These are phyloP conservation scores for Agaricales sp. DNA, from an alignment of 1,284 basidiomycete species.

Conservation along the genomic window DNA sequence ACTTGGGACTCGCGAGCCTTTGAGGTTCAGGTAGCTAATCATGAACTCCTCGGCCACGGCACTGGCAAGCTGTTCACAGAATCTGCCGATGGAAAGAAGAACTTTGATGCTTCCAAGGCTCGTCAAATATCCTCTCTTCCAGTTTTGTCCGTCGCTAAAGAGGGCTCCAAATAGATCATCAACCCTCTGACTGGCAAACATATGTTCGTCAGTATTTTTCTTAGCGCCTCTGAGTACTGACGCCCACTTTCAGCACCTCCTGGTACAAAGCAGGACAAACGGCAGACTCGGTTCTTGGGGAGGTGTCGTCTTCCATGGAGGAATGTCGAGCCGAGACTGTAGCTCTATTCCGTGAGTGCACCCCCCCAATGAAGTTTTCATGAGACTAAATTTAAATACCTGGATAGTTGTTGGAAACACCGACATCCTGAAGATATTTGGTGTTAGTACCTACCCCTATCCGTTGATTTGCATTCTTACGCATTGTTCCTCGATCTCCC, in stretches of 20 bases:
- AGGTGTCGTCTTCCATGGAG: conserved; percentile 80
- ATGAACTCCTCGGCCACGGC: conserved; percentile 73
- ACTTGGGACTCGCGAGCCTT: conserved; percentile 70
- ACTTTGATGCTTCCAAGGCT: conserved; percentile 65
- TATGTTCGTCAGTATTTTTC: conserved; percentile 33
- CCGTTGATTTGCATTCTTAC: conserved; percentile 3
- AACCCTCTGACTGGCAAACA: conserved; percentile 79
- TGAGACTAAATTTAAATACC: conserved; percentile 6
- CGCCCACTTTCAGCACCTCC: conserved; percentile 34
- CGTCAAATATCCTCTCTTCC: conserved; percentile 3
- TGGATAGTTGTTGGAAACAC: conserved; percentile 58
- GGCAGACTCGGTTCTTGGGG: conserved; percentile 67
- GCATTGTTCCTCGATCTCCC: conserved; percentile 3
- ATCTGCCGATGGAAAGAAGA: conserved; percentile 60
- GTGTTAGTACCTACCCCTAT: conserved; percentile 29
- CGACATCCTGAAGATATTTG: conserved; percentile 69
- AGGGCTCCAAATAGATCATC: conserved; percentile 37
- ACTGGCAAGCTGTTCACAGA: conserved; percentile 77
- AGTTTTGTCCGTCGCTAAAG: conserved; percentile 3
- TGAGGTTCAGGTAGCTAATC: conserved; percentile 80
- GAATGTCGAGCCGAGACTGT: conserved; percentile 83
- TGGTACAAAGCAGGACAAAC: conserved; percentile 85
- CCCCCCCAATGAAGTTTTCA: background rate
- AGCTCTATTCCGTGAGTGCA: conserved; percentile 63
- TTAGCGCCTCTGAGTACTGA: conserved; percentile 2